Evolutionary conservation across 139 green algal genomes (phyloP).

Genomic region (Chlorella ohadii): DNA sequence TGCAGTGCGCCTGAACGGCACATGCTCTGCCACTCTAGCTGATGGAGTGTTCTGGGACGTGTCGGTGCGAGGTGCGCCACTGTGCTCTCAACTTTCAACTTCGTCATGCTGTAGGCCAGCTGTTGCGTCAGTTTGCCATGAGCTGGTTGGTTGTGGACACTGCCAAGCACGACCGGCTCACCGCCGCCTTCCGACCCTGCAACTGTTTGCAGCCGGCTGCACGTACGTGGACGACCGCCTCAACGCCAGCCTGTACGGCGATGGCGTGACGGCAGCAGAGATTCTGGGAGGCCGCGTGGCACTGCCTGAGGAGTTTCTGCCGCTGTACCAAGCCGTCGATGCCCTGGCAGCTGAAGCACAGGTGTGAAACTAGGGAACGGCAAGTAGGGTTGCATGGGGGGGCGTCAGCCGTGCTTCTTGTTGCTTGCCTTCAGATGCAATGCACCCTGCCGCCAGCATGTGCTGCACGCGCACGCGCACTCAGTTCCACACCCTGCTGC

Average conservation of each 20-base stretch:
- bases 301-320: constrained; percentile 37
- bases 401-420: too few species aligned
- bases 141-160: too few species aligned
- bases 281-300: constrained; percentile 49
- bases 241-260: constrained; percentile 45
- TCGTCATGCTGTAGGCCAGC: too few species aligned
- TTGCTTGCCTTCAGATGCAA: too few species aligned
- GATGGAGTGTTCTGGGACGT: constrained; percentile 11
- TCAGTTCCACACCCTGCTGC: too few species aligned
- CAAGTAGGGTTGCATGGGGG: too few species aligned
- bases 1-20: background rate
- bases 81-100: too few species aligned
- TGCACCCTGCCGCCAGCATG: too few species aligned
- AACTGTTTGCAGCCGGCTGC: constrained; percentile 2
- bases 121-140: too few species aligned
- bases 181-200: background rate
- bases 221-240: constrained; percentile 28
- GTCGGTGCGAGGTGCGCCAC: constrained; percentile 9
- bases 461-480: too few species aligned
- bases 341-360: background rate
- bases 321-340: constrained; percentile 36
- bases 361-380: background rate
- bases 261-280: constrained; percentile 18
- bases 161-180: background rate
- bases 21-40: background rate